Base-by-base conservation (phyloP, 345 rosid species). In the Fremontodendron californicum region DNA sequence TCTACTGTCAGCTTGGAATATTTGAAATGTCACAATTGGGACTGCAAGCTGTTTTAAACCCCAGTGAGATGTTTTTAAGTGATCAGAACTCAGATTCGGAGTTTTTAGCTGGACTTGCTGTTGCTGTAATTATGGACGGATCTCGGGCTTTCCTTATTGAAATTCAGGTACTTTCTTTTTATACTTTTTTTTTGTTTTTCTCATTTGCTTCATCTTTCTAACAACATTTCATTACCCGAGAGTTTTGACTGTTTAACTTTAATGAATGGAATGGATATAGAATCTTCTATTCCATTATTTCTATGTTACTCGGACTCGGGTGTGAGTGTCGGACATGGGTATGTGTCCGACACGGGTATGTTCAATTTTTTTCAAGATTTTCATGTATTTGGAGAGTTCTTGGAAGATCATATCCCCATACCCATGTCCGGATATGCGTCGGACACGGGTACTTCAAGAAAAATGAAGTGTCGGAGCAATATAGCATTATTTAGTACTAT, bases 61-160 rank as follows among this genome's bases (percentile, higher is more conserved):
- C 98, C 57, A 91, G 97, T 79, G 90, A 89, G 86, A 95, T 95
- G 79, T 93, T 85, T 76, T 83, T 92, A 74, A 90, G 93, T 70
- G 90, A 93, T 77, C 89, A 88, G 70, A 84, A 85, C 77, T 81
- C 91, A 64, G 91, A 84, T 77, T 93, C 98, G 29, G 96, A 93
- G 78, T 75, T 93, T 85, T 84, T 95, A 79, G 98, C 91, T 76
- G 99, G 99, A 65, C 81, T 90, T 70, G 99, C 99, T 81, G 89
- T 93, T 76, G 90, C 99, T 52, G 98, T 92, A 57, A 84, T 92
- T 48, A 87, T 95, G 91, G 98, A 95, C 84, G 98, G 98, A 78
- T 88, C 94, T 71, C 89, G 96, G 81, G 85, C 90, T 82, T 95
- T 92, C 84, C 96, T 93, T 43, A 83, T 93, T 65, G 96, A 95